Conservation (phyloP, 208 protist genomes). For the Porcisia hertigi region DNA sequence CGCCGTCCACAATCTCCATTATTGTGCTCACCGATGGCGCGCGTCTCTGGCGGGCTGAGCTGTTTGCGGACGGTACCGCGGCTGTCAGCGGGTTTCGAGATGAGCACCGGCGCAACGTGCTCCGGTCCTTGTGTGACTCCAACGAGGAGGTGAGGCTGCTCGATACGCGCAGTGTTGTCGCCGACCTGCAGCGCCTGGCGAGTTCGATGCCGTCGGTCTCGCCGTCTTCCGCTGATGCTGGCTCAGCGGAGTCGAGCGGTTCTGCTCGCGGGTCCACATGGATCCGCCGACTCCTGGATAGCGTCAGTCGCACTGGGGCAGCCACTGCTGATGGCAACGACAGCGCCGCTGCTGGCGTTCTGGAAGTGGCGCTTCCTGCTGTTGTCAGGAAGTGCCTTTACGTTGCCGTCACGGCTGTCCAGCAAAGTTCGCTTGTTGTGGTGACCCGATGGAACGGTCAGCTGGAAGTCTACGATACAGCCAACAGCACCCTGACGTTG, state of each 20-base stretch:
- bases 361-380: constrained; percentile 6
- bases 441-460: constrained; percentile 70
- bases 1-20: constrained; percentile 31
- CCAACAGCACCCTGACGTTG: constrained; percentile 16
- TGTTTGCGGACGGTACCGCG: constrained; percentile 51
- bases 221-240: not conserved
- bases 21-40: constrained; percentile 65
- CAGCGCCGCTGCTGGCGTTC: not conserved
- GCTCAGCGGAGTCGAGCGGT: not conserved
- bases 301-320: not conserved
- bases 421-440: constrained; percentile 49
- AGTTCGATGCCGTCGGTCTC: not conserved
- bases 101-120: constrained; percentile 27
- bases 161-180: constrained; percentile 23
- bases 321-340: not conserved
- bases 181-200: constrained; percentile 20
- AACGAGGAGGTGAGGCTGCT: constrained; percentile 28
- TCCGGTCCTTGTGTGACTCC: constrained; percentile 23
- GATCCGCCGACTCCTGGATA: constrained; percentile 23
- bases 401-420: constrained; percentile 62
- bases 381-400: constrained; percentile 36
- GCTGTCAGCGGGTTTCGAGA: constrained; percentile 29
- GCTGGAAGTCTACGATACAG: constrained; percentile 58
- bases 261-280: constrained; percentile 8
- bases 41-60: constrained; percentile 57